These are phyloP conservation scores for Candida xiaguanensis DNA, from an alignment of 805 yeast species.

Conservation along the genomic window DNA sequence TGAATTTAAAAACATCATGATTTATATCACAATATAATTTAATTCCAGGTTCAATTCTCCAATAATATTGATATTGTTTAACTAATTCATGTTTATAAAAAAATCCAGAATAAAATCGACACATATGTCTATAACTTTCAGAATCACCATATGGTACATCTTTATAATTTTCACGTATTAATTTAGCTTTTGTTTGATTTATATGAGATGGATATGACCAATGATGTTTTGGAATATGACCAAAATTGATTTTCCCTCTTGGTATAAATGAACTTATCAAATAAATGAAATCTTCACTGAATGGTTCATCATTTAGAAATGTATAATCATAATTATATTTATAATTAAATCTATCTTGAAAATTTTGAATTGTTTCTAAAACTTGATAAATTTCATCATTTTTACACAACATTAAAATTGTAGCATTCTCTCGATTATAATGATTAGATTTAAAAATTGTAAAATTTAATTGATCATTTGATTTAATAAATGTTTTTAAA, in stretches of 20 bases:
- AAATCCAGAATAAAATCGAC: slow-evolving; percentile 48
- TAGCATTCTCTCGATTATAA: slow-evolving; percentile 48
- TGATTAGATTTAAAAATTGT: neutral
- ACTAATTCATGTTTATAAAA: slow-evolving; percentile 61
- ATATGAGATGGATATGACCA: slow-evolving; percentile 73
- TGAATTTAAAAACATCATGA: slow-evolving; percentile 57
- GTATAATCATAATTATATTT: slow-evolving; percentile 73
- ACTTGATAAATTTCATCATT: slow-evolving; percentile 59
- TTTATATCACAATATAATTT: slow-evolving; percentile 57
- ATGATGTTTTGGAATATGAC: slow-evolving; percentile 54
- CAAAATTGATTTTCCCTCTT: slow-evolving; percentile 56
- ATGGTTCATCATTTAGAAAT: slow-evolving; percentile 67
- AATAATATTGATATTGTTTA: slow-evolving; percentile 60
- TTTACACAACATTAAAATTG: slow-evolving; percentile 67
- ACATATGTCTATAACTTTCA: slow-evolving; percentile 70
- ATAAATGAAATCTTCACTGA: slow-evolving; percentile 51
- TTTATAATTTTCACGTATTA: slow-evolving; percentile 2
- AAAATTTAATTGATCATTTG: neutral
- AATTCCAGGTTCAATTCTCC: slow-evolving; percentile 77
- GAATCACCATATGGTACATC: slow-evolving; percentile 49
- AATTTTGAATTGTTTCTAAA: slow-evolving; percentile 55
- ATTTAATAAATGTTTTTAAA: slow-evolving; percentile 4
- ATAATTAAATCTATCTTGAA: slow-evolving; percentile 64
- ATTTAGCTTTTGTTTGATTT: slow-evolving; percentile 31
- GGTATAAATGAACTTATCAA: slow-evolving; percentile 49